Percentiles rank a stretch among this genome's conserved stretches.
Conservation (phyloP, 257 asterid species). For the Solanum pennellii region DNA sequence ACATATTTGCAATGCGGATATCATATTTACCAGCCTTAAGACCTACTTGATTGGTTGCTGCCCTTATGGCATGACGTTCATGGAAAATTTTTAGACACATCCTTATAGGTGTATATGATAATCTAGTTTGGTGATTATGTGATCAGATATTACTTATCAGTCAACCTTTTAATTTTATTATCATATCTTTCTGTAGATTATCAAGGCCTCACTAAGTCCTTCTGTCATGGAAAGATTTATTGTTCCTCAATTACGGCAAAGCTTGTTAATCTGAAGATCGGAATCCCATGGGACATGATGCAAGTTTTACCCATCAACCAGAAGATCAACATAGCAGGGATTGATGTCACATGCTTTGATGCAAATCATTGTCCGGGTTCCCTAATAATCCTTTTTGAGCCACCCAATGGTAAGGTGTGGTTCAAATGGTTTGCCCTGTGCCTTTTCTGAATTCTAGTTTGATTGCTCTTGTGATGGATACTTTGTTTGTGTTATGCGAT, state of each 20-base stretch:
- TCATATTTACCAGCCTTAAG: background rate
- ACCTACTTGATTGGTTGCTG: background rate
- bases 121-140: background rate
- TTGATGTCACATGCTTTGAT: conserved; percentile 70
- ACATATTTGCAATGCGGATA: background rate
- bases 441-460: background rate
- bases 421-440: background rate
- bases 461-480: background rate
- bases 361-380: conserved; percentile 99
- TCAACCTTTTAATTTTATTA: background rate
- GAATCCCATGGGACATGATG: conserved; percentile 63
- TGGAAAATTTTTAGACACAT: background rate
- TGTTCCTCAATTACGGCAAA: conserved; percentile 83
- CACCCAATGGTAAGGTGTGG: conserved; percentile 75
- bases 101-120: background rate
- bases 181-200: conserved; percentile 53
- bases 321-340: conserved; percentile 68
- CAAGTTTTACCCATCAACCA: conserved; percentile 77
- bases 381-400: conserved; percentile 75
- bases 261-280: conserved; percentile 74
- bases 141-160: background rate
- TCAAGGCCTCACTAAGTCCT: conserved; percentile 90
- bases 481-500: conserved; percentile 6
- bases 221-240: conserved; percentile 73
- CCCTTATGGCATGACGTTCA: background rate